Evolutionary conservation across 2,329 filamentous ascomycete genomes (phyloP).

Genomic region (Cylindrodendrum hubeiense): DNA sequence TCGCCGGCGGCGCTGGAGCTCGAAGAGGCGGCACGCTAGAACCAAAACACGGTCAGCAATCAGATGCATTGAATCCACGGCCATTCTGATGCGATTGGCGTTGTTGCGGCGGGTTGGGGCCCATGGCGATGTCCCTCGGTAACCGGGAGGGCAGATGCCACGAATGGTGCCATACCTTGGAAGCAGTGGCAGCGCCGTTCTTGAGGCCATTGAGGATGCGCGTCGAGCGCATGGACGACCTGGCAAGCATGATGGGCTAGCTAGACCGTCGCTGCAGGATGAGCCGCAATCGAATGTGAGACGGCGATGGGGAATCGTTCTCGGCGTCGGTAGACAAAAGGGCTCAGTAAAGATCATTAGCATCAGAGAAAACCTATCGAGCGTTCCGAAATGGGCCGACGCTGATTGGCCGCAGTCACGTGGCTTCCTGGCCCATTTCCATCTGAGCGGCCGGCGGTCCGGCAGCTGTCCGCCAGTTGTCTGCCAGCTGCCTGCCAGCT

Average conservation of each 20-base stretch:
- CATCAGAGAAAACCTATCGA: conserved; percentile 56
- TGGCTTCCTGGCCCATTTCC: conserved; percentile 38
- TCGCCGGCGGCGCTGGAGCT: conserved; percentile 79
- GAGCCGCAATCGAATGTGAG: conserved; percentile 51
- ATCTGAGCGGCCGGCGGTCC: conserved; percentile 35
- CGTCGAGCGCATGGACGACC: conserved; percentile 89
- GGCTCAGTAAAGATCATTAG: conserved; percentile 54
- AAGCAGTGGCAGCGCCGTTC: conserved; percentile 78
- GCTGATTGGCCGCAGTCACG: conserved; percentile 57
- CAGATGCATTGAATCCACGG: conserved; percentile 32
- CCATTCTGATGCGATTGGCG: conserved; percentile 46
- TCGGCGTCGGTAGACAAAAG: conserved; percentile 55
- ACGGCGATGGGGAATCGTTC: conserved; percentile 53
- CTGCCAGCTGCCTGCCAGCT: conserved; percentile 13
- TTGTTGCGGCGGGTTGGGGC: conserved; percentile 37
- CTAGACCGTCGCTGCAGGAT: conserved; percentile 54
- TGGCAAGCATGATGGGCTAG: conserved; percentile 86
- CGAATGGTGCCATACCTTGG: conserved; percentile 75
- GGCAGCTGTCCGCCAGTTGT: conserved; percentile 17
- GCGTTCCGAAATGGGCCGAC: conserved; percentile 57
- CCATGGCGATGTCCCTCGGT: conserved; percentile 50
- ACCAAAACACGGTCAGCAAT: conserved; percentile 54
- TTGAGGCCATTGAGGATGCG: conserved; percentile 84
- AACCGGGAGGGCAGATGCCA: conserved; percentile 45
- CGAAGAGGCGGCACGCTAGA: conserved; percentile 76